phyloP scores from a whole-genome alignment of 2,329 filamentous ascomycete species.

The Paramyrothecium sp. region DNA sequence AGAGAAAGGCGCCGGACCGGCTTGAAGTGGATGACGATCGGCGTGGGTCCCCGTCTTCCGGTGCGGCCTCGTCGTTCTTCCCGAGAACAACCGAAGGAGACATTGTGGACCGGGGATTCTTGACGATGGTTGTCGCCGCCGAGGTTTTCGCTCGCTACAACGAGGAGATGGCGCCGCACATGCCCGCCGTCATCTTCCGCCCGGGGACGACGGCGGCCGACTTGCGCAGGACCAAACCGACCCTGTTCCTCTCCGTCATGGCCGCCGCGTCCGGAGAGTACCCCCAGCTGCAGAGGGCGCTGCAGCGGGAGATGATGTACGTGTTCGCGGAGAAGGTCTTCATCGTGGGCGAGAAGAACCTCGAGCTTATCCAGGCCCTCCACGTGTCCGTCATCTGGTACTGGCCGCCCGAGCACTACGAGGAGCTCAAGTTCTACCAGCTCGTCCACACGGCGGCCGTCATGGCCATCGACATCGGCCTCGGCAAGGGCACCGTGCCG shows the following conservation, averaged over 20 bases:
- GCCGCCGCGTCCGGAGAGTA: slow-evolving; percentile 61
- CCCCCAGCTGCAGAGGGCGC: slow-evolving; percentile 53
- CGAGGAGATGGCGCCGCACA: slow-evolving; percentile 57
- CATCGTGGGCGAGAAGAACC: slow-evolving; percentile 72
- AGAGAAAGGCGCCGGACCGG: slow-evolving; percentile 27
- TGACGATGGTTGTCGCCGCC: slow-evolving; percentile 54
- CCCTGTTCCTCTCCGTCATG: slow-evolving; percentile 70
- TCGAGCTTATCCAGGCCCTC: slow-evolving; percentile 80
- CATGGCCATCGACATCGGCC: slow-evolving; percentile 81
- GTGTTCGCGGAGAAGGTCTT: slow-evolving; percentile 73
- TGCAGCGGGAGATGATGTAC: slow-evolving; percentile 70
- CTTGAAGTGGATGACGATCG: slow-evolving; percentile 13
- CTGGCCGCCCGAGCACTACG: slow-evolving; percentile 76
- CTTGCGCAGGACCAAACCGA: slow-evolving; percentile 58
- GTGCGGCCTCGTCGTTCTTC: slow-evolving; percentile 12
- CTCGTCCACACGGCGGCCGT: slow-evolving; percentile 77
- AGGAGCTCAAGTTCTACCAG: slow-evolving; percentile 89
- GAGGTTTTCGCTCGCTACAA: slow-evolving; percentile 59
- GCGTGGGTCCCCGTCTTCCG: slow-evolving; percentile 3
- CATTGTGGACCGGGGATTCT: slow-evolving; percentile 57
- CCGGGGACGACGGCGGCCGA: slow-evolving; percentile 51
- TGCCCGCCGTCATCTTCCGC: slow-evolving; percentile 63
- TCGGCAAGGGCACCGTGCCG: slow-evolving; percentile 47
- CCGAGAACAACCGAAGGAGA: slow-evolving; percentile 37
- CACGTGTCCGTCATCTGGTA: slow-evolving; percentile 81